phyloP scores from a whole-genome alignment of 129 eudicot genomes.

The Deinandra increscens region DNA sequence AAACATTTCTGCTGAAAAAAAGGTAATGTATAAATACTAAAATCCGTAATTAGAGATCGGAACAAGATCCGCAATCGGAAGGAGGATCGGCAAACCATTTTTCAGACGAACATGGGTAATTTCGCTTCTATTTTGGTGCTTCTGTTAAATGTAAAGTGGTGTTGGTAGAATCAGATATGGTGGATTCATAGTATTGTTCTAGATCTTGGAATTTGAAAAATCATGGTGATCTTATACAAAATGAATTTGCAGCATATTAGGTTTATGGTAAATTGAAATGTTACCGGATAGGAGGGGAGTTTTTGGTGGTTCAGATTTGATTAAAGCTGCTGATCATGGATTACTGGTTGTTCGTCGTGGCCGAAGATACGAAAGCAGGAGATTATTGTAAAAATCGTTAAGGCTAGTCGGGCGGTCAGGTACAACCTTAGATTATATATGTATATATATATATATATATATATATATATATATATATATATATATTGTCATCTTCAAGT shows the following conservation, averaged over 20 bases:
- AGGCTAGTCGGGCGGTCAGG: no score
- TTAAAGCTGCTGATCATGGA: slow-evolving; percentile 12
- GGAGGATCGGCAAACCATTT: neutral
- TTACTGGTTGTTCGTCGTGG: slow-evolving; percentile 41
- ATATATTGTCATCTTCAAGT: no score
- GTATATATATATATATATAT: no score
- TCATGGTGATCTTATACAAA: neutral
- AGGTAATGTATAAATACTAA: no score
- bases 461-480: no score
- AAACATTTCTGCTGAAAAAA: no score
- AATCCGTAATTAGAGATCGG: neutral
- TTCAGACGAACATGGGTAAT: neutral
- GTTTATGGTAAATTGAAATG: slow-evolving; percentile 31
- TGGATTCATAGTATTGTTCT: neutral
- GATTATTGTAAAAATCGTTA: no score
- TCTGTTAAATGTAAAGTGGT: neutral
- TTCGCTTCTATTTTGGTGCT: neutral
- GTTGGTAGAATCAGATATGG: neutral
- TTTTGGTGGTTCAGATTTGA: slow-evolving; percentile 6
- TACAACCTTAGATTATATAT: no score
- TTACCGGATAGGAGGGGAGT: slow-evolving; percentile 60
- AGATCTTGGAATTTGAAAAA: slow-evolving; percentile 12
- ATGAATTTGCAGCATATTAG: slow-evolving; percentile 16
- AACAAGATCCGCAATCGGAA: slow-evolving; percentile 17
- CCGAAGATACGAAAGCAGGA: slow-evolving; percentile 55